Conservation (phyloP, 2,329 filamentous ascomycete genomes). For the Trichoderma koningii region DNA sequence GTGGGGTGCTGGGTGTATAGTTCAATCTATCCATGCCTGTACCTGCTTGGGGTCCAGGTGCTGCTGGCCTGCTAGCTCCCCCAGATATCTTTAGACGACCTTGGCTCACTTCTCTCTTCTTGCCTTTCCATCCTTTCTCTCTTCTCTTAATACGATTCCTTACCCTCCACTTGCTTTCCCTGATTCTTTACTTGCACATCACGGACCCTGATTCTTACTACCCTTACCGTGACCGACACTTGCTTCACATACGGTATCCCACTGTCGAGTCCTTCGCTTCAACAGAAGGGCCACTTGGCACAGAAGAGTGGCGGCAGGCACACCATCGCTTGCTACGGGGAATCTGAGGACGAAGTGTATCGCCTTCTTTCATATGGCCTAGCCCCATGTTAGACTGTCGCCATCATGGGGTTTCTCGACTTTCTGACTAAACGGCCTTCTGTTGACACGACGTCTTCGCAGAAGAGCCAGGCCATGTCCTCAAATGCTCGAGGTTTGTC, state of each 20-base stretch:
- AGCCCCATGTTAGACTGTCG: slow-evolving; percentile 7
- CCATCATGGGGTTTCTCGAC: slow-evolving; percentile 27
- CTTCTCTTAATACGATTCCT: background rate
- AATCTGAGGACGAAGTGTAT: background rate
- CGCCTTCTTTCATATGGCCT: slow-evolving; percentile 9
- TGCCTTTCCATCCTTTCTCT: background rate
- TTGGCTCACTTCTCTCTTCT: slow-evolving; percentile 22
- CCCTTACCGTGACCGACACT: background rate
- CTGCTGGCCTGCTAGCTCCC: slow-evolving; percentile 22
- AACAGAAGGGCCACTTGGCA: background rate
- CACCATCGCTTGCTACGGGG: background rate
- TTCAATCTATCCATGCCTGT: slow-evolving; percentile 9
- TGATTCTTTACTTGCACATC: background rate
- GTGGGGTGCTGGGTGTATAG: slow-evolving; percentile 14
- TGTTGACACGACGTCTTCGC: slow-evolving; percentile 7
- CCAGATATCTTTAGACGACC: slow-evolving; percentile 27
- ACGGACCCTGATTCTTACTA: background rate
- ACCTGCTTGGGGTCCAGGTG: background rate
- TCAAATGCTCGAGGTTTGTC: slow-evolving; percentile 18
- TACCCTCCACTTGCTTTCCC: background rate
- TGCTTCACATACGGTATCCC: background rate
- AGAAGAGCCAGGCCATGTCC: background rate
- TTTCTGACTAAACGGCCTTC: slow-evolving; percentile 25
- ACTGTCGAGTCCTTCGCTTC: background rate
- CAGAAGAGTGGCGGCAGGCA: background rate